A percentile compares a stretch with the other conserved stretches of the same genome.
These are phyloP conservation scores for Chlorencoelia australis DNA, from an alignment of 2,329 filamentous ascomycete species.

Conservation along the genomic window DNA sequence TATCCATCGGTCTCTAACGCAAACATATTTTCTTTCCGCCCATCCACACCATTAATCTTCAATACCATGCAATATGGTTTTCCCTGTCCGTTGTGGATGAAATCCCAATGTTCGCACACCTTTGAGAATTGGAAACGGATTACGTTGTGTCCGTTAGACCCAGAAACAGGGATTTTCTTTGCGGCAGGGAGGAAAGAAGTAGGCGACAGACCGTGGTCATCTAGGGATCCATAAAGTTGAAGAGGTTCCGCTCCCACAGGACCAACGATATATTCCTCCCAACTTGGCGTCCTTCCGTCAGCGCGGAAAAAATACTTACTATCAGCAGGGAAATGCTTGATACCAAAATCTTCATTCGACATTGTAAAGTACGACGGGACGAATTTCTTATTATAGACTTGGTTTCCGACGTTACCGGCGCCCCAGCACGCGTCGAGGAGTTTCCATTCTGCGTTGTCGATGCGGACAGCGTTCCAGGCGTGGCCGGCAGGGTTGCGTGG, in stretches of 20 bases:
- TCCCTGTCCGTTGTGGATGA: conserved; percentile 55
- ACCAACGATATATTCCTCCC: conserved; percentile 74
- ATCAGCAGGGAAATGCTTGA: conserved; percentile 68
- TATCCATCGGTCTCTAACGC: conserved; percentile 69
- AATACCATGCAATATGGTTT: conserved; percentile 62
- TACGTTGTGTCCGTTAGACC: conserved; percentile 38
- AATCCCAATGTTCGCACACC: conserved; percentile 73
- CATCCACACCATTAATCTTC: conserved; percentile 54
- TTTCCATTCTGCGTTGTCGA: conserved; percentile 85
- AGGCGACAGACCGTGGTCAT: conserved; percentile 42
- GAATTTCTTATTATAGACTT: conserved; percentile 58
- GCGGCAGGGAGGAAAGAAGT: conserved; percentile 51
- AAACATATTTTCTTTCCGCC: conserved; percentile 55
- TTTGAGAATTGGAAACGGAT: conserved; percentile 75
- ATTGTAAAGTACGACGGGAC: conserved; percentile 48
- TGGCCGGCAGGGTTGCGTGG: conserved; percentile 54
- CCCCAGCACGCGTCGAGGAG: conserved; percentile 91
- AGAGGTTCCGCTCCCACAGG: conserved; percentile 39
- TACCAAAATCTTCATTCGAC: conserved; percentile 70
- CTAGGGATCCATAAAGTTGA: conserved; percentile 35
- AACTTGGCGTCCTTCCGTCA: conserved; percentile 58
- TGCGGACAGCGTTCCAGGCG: conserved; percentile 87
- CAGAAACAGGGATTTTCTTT: conserved; percentile 47
- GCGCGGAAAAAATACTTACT: conserved; percentile 59
- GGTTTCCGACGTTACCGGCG: conserved; percentile 55